Conservation (phyloP, 345 rosid genomes). For the Passiflora organensis region DNA sequence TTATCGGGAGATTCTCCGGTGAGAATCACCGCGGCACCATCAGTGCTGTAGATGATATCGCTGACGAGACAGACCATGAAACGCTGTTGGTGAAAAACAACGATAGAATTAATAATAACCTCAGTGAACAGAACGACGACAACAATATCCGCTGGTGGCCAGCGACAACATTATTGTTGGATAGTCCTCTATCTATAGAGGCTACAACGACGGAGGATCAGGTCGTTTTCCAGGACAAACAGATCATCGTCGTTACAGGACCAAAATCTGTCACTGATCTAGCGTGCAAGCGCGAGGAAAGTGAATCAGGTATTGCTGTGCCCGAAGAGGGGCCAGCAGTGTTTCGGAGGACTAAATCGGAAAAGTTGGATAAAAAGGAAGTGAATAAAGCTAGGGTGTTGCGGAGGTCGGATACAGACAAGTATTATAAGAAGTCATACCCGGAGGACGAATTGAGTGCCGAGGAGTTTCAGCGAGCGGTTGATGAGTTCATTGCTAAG, state of each 20-base stretch:
- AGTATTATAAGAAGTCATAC: conserved; percentile 9
- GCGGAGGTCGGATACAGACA: conserved; percentile 51
- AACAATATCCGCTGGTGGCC: too few species aligned
- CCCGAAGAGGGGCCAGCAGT: conserved; percentile 10
- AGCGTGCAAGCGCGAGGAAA: not conserved
- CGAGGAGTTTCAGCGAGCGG: conserved; percentile 65
- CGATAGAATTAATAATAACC: not conserved
- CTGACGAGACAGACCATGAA: conserved; percentile 20
- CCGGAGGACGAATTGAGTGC: conserved; percentile 49
- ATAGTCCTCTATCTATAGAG: not conserved
- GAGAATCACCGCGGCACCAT: conserved; percentile 11
- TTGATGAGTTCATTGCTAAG: conserved; percentile 74
- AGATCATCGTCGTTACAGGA: conserved; percentile 38
- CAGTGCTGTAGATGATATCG: conserved; percentile 20
- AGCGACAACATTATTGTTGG: not conserved
- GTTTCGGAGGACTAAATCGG: conserved; percentile 38
- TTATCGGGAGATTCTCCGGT: conserved; percentile 32
- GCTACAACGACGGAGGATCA: not conserved
- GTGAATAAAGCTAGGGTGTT: conserved; percentile 11
- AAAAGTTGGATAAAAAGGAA: conserved; percentile 11
- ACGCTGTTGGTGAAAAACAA: conserved; percentile 33
- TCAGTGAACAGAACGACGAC: too few species aligned
- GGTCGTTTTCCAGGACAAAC: conserved; percentile 44
- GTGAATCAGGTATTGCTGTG: conserved; percentile 8
- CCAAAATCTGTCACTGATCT: conserved; percentile 14